A percentile compares a stretch with the other conserved stretches of the same genome.
These are phyloP conservation scores for Boeremia lycopersici DNA, from an alignment of 2,329 filamentous ascomycete genomes.

Conservation along the genomic window DNA sequence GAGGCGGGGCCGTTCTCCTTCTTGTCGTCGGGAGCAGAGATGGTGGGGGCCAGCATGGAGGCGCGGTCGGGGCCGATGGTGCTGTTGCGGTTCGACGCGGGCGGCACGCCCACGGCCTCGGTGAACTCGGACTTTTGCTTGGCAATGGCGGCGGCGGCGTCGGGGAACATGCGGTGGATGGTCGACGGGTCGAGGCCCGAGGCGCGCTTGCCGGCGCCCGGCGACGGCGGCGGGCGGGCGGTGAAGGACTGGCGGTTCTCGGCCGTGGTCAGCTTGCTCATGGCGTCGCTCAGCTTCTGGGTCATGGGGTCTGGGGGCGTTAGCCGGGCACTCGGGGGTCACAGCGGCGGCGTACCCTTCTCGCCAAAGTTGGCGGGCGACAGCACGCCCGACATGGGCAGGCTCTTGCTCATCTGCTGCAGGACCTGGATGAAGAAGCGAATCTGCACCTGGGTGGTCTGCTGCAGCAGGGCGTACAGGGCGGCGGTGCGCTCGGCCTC, in stretches of 20 bases:
- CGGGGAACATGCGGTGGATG: slow-evolving; percentile 99
- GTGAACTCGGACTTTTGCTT: slow-evolving; percentile 98
- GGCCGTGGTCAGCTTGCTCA: slow-evolving; percentile 91
- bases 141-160: slow-evolving; percentile 96
- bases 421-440: slow-evolving; percentile 98
- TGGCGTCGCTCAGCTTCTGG: slow-evolving; percentile 91
- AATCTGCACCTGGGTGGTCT: slow-evolving; percentile 98
- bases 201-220: slow-evolving; percentile 76
- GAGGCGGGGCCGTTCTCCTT: slow-evolving; percentile 71
- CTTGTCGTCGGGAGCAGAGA: slow-evolving; percentile 68
- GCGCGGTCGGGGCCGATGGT: slow-evolving; percentile 76
- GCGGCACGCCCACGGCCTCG: slow-evolving; percentile 88
- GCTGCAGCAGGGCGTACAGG: slow-evolving; percentile 91
- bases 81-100: slow-evolving; percentile 92
- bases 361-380: slow-evolving; percentile 93
- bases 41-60: slow-evolving; percentile 75
- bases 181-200: slow-evolving; percentile 92
- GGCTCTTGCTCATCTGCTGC: slow-evolving; percentile 98
- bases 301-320: slow-evolving; percentile 93
- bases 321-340: no score
- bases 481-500: slow-evolving; percentile 96
- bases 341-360: no score
- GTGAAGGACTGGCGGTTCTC: slow-evolving; percentile 83
- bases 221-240: slow-evolving; percentile 74
- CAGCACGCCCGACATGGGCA: slow-evolving; percentile 93